Evolutionary conservation across 2,329 filamentous ascomycete species (phyloP).

Genomic region (Tolypocladium endophyticum): DNA sequence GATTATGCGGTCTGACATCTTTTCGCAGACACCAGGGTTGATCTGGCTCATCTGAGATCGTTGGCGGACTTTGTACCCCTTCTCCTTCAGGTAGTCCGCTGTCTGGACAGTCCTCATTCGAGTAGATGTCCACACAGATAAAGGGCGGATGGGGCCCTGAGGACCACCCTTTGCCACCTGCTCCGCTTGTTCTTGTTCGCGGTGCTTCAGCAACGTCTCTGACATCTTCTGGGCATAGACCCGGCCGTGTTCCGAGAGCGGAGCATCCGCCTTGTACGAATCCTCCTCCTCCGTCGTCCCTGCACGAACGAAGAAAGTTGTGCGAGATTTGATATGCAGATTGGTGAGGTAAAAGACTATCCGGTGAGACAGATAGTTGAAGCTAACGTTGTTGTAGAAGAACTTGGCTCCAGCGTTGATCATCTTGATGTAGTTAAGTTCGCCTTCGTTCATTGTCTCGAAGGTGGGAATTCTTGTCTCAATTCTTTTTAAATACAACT

Average conservation of each 20-base stretch:
- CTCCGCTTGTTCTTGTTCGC: slow-evolving; percentile 67
- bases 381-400: slow-evolving; percentile 93
- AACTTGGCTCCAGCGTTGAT: slow-evolving; percentile 92
- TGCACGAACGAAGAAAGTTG: slow-evolving; percentile 85
- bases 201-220: slow-evolving; percentile 70
- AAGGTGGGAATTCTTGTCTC: slow-evolving; percentile 89
- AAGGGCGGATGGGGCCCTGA: slow-evolving; percentile 60
- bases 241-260: slow-evolving; percentile 67
- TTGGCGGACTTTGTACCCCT: slow-evolving; percentile 79
- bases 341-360: slow-evolving; percentile 99
- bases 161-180: slow-evolving; percentile 58
- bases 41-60: slow-evolving; percentile 95
- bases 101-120: slow-evolving; percentile 85
- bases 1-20: slow-evolving; percentile 76
- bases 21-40: slow-evolving; percentile 93
- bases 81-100: slow-evolving; percentile 64
- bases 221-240: slow-evolving; percentile 81
- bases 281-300: slow-evolving; percentile 82
- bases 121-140: slow-evolving; percentile 93
- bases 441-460: slow-evolving; percentile 88
- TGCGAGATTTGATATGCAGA: slow-evolving; percentile 88
- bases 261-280: slow-evolving; percentile 83
- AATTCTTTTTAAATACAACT: slow-evolving; percentile 83
- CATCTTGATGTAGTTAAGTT: slow-evolving; percentile 98
- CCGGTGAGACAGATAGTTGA: slow-evolving; percentile 90